A percentile compares a stretch with the other conserved stretches of the same genome.
Conservation (phyloP, 2,329 filamentous ascomycete species). For the Endocalyx cinctus region DNA sequence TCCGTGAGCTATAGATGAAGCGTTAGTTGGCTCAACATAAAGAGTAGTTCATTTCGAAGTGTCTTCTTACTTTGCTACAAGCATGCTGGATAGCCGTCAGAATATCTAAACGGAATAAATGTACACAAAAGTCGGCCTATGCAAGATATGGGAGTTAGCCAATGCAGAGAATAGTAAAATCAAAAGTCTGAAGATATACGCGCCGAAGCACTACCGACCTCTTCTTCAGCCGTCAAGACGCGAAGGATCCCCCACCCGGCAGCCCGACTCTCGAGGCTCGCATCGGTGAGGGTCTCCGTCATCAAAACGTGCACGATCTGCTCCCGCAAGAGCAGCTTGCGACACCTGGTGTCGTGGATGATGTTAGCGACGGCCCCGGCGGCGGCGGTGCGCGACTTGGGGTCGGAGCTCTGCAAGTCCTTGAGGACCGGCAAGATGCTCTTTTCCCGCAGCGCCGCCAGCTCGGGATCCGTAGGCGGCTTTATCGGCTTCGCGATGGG, state of each 20-base stretch:
- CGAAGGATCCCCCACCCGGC: constrained; percentile 65
- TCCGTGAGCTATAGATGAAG: constrained; percentile 33
- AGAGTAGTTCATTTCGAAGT: constrained; percentile 1
- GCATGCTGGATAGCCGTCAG: constrained; percentile 57
- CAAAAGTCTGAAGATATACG: too few species aligned
- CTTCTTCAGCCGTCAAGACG: constrained; percentile 58
- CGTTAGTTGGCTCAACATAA: constrained; percentile 4
- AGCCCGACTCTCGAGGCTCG: constrained; percentile 57
- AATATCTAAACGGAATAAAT: constrained; percentile 58
- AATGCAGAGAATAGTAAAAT: too few species aligned
- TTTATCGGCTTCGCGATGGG: constrained; percentile 56
- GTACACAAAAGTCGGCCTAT: constrained; percentile 62
- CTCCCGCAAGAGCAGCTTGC: constrained; percentile 62
- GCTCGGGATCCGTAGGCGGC: constrained; percentile 58
- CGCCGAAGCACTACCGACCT: too few species aligned
- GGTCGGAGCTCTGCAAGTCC: constrained; percentile 54
- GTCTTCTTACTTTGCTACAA: constrained; percentile 42
- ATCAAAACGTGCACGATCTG: constrained; percentile 61
- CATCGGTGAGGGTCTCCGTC: constrained; percentile 60
- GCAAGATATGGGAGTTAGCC: too few species aligned
- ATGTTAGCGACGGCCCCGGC: constrained; percentile 58
- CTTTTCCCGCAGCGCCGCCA: constrained; percentile 57
- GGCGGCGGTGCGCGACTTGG: constrained; percentile 55
- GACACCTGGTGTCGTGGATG: constrained; percentile 56
- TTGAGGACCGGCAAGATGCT: constrained; percentile 60